Evolutionary conservation across 208 protist genomes (phyloP).

Genomic region (Endotrypanum monterogeii): DNA sequence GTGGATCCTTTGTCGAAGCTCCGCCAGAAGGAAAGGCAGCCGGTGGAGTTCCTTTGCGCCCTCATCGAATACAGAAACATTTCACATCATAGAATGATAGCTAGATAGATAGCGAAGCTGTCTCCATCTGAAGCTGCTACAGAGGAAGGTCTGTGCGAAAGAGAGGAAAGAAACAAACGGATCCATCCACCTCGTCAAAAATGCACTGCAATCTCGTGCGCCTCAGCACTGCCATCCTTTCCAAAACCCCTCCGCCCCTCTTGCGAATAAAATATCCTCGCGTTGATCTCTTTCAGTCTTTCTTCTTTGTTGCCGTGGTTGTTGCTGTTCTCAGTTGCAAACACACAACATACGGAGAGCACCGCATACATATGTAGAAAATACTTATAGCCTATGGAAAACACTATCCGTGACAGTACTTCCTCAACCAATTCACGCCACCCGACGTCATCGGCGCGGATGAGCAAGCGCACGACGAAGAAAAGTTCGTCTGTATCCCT

Average conservation of each 20-base stretch:
- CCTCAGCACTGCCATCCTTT: not conserved
- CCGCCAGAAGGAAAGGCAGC: not conserved
- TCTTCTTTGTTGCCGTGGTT: not conserved
- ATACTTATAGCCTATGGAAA: too few species aligned
- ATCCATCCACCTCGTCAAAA: not conserved
- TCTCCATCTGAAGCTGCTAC: not conserved
- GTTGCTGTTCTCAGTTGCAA: too few species aligned
- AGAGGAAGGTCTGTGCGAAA: not conserved
- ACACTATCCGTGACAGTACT: too few species aligned
- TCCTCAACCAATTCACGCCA: too few species aligned
- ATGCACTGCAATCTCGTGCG: too few species aligned
- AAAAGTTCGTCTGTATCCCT: not conserved
- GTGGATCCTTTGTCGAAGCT: not conserved
- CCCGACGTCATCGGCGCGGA: too few species aligned
- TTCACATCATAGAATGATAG: not conserved
- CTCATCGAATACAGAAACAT: not conserved
- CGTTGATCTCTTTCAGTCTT: not conserved
- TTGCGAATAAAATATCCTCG: not conserved
- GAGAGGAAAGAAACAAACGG: not conserved
- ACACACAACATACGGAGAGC: too few species aligned
- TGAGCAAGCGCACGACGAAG: not conserved
- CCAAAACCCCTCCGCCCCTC: not conserved
- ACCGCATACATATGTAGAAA: too few species aligned
- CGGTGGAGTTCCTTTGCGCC: too few species aligned
- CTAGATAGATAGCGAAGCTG: not conserved